Evolutionary conservation across 2,329 filamentous ascomycete species (phyloP).

Genomic region (Cryphonectria parasitica): DNA sequence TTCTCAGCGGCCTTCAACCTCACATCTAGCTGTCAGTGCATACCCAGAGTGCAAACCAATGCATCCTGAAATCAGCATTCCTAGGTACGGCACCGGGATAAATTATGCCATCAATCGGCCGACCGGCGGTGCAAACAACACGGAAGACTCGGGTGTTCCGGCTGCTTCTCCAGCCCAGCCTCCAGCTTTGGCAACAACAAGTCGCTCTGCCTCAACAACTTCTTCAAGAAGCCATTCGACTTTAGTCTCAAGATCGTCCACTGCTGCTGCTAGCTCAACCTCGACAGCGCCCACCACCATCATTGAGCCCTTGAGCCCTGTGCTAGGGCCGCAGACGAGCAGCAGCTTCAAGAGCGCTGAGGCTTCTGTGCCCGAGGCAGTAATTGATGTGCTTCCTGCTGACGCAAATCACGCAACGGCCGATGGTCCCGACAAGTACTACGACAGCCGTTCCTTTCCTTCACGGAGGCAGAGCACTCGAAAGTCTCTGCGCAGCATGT

Average conservation of each 20-base stretch:
- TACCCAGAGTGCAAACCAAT: slow-evolving; percentile 31
- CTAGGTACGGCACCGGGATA: slow-evolving; percentile 59
- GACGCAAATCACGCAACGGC: neutral
- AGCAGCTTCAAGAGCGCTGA: slow-evolving; percentile 11
- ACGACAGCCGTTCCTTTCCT: slow-evolving; percentile 11
- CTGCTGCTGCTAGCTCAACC: slow-evolving; percentile 1
- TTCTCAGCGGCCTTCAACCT: slow-evolving; percentile 6
- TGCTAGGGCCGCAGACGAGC: slow-evolving; percentile 14
- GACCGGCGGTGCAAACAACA: neutral
- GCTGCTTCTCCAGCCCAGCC: neutral
- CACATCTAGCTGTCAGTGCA: neutral
- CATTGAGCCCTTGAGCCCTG: slow-evolving; percentile 17
- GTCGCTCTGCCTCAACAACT: slow-evolving; percentile 26
- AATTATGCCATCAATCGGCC: slow-evolving; percentile 40
- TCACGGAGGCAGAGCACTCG: slow-evolving; percentile 5
- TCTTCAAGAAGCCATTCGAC: slow-evolving; percentile 21
- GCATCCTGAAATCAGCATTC: slow-evolving; percentile 57
- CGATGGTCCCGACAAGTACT: neutral
- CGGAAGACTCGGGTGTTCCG: neutral
- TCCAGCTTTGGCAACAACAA: slow-evolving; percentile 14
- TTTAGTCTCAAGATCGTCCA: slow-evolving; percentile 13
- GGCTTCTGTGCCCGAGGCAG: neutral
- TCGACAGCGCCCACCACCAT: slow-evolving; percentile 25
- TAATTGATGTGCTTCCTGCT: neutral
- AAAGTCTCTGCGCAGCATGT: slow-evolving; percentile 18